Percentiles rank a stretch among this genome's conserved stretches.
Evolutionary conservation across 192 early-diverging fungal genomes (phyloP).

Genomic region (Chytriomyces sp.): DNA sequence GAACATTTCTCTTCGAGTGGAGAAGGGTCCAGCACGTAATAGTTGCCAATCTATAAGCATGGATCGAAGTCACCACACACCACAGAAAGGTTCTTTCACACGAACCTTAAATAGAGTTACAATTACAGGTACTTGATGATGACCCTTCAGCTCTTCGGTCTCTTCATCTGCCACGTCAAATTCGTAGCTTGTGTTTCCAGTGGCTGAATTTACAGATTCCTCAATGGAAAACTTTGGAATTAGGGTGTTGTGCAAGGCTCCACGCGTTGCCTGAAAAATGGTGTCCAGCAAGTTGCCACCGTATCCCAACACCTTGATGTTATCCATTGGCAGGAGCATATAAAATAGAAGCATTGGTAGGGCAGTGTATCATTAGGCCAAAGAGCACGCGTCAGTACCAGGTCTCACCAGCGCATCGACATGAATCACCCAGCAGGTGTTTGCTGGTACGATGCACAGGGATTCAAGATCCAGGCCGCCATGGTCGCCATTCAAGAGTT

Average conservation of each 20-base stretch:
- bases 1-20: slow-evolving; percentile 88
- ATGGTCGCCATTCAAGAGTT: slow-evolving; percentile 77
- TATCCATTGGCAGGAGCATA: background rate
- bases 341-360: background rate
- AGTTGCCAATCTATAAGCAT: slow-evolving; percentile 68
- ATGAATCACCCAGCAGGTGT: slow-evolving; percentile 89
- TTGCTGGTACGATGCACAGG: slow-evolving; percentile 88
- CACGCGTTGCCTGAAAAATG: slow-evolving; percentile 82
- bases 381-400: background rate
- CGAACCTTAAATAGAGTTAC: slow-evolving; percentile 84
- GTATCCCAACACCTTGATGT: slow-evolving; percentile 78
- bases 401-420: slow-evolving; percentile 79
- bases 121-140: slow-evolving; percentile 76
- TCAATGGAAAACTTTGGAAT: slow-evolving; percentile 85
- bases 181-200: slow-evolving; percentile 50
- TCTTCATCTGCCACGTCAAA: slow-evolving; percentile 95
- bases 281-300: slow-evolving; percentile 86
- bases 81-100: background rate
- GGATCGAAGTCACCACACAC: background rate
- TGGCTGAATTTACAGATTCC: slow-evolving; percentile 68
- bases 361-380: slow-evolving; percentile 11
- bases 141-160: slow-evolving; percentile 74
- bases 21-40: slow-evolving; percentile 85
- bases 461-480: slow-evolving; percentile 83
- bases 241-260: slow-evolving; percentile 84